Percentiles rank a stretch among this genome's conserved stretches.
Evolutionary conservation across 768 basidiomycete genomes (phyloP).

Genomic region (Candolleomyces efflorescens): DNA sequence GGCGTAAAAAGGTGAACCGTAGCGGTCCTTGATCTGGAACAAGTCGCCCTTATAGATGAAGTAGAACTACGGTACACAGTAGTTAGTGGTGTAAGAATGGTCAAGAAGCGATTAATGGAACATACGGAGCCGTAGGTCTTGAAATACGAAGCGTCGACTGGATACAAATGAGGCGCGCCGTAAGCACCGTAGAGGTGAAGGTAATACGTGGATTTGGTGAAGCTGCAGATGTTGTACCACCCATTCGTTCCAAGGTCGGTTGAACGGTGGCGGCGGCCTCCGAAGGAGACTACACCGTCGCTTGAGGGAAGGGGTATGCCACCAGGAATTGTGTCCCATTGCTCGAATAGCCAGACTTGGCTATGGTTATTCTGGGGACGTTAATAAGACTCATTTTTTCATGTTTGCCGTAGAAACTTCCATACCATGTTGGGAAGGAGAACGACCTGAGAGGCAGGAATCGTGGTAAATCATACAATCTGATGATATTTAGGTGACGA

Average conservation of each 20-base stretch:
- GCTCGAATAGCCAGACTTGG: not conserved
- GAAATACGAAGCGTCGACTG: not conserved
- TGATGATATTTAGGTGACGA: no score
- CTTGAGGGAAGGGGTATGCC: not conserved
- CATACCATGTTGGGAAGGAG: no score
- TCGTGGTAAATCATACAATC: no score
- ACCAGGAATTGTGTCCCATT: not conserved
- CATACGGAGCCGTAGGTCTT: not conserved
- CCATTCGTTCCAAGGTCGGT: not conserved
- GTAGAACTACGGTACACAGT: not conserved
- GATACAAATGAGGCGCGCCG: not conserved
- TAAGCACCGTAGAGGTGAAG: not conserved
- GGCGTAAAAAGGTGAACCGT: not conserved
- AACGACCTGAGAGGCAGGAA: no score
- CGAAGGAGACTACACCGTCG: not conserved
- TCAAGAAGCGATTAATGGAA: not conserved
- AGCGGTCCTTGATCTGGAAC: not conserved
- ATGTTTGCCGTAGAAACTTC: no score
- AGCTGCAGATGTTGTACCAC: not conserved
- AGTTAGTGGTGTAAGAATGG: not conserved
- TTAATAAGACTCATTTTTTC: no score
- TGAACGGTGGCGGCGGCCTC: not conserved
- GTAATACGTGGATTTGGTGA: not conserved
- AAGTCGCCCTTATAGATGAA: not conserved
- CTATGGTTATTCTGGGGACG: not conserved